Evolutionary conservation across 208 protist genomes (phyloP), one percentile per base, ranked within the genome.

Genomic region (Leishmania aethiopica): DNA sequence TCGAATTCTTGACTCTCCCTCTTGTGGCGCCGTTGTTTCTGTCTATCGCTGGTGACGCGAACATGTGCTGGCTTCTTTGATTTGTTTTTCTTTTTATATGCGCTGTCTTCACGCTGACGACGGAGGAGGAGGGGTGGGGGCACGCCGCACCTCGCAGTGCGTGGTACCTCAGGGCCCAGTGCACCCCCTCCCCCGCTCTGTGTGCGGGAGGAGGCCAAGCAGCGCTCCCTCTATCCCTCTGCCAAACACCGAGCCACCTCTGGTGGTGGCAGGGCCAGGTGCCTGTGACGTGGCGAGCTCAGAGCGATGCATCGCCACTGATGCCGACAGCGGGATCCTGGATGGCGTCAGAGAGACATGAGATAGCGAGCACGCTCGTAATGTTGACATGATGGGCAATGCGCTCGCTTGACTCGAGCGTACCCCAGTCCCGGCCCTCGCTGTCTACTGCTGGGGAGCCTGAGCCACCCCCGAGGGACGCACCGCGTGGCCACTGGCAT

Each of bases 11-110:
- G 57, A 25, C 53, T 22, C 17, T 57, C 17, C 17, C 53, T 15
- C 53, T 22, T 22, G 10, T 15, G 53, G 5, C 53, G 53, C 19
- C 53, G 53, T 22, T 22, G 1, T 25, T 57, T 22, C 53, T 57
- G 51, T 25, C 51, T 6, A 25, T 57, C 17, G 17, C 53, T 57
- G 53, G 53, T 22, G 53, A 22, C 17, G 53, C n/a, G 51, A 3
- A 19, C 22, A 55, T 55, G 1, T 0, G 55, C 22, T 40, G 3
- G 0, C 13, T 42, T 45, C 13, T 42, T 28, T 40, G 0, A 0
- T 69, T 42, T 70, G 2, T 42, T 70, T 42, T 80, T 80, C 66
- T 73, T 84, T 84, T 84, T 6, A 37, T 37, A 6, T 0, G 32
- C 28, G 1, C n/a, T 66, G 60, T 7, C n/a, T 25, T 66, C 8